Conservation (phyloP, 176 grass and related monocot genomes). For the Musa schizocarpa region DNA sequence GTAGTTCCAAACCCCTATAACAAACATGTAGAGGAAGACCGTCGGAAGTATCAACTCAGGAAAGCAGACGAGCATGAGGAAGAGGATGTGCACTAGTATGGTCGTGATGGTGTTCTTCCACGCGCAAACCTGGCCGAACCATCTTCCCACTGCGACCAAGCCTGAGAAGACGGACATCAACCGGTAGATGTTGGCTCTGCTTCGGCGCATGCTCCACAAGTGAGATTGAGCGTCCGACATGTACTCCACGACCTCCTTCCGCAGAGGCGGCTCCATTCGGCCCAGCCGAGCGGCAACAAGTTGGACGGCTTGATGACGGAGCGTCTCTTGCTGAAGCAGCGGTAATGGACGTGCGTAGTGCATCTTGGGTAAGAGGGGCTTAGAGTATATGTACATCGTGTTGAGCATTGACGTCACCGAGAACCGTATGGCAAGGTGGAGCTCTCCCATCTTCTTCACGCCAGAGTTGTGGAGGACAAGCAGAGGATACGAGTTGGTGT, state of each 20-base stretch:
- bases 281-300: neutral
- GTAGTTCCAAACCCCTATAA: neutral
- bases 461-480: neutral
- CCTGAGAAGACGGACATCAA: neutral
- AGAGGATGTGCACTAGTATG: neutral
- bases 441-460: conserved; percentile 2
- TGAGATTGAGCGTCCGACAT: neutral
- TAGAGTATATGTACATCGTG: neutral
- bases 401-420: neutral
- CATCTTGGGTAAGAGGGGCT: conserved; percentile 7
- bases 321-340: neutral
- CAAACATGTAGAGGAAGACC: neutral
- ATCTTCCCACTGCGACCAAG: neutral
- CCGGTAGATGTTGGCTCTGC: neutral
- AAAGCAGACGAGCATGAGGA: neutral
- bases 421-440: conserved; percentile 1
- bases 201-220: conserved; percentile 13
- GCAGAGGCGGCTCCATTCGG: conserved; percentile 5
- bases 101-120: neutral
- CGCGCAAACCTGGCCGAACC: neutral
- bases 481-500: neutral
- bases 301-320: conserved; percentile 1
- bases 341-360: neutral
- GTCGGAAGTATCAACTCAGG: neutral
- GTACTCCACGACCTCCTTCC: conserved; percentile 3